These are phyloP conservation scores for Passalora sequoiae DNA, from an alignment of 2,329 filamentous ascomycete genomes.

Conservation along the genomic window DNA sequence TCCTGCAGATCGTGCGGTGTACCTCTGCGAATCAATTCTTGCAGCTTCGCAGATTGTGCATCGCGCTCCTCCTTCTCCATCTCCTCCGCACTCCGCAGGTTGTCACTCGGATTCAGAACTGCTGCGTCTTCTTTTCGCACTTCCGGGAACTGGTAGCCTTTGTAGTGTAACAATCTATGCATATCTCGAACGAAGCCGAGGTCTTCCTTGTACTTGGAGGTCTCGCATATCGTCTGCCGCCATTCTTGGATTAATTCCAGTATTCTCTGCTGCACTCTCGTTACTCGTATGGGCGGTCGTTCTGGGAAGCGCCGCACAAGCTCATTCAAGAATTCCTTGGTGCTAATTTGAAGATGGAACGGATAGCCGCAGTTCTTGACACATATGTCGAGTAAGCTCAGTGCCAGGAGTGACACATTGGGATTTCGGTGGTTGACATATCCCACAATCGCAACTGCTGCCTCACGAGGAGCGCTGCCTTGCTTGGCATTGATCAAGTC, in stretches of 20 bases:
- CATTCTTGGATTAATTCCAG: slow-evolving; percentile 97
- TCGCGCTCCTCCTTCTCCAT: slow-evolving; percentile 97
- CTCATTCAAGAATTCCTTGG: slow-evolving; percentile 98
- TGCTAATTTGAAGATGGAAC: slow-evolving; percentile 96
- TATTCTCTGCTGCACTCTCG: slow-evolving; percentile 84
- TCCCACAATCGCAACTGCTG: slow-evolving; percentile 84
- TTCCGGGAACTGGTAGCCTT: slow-evolving; percentile 93
- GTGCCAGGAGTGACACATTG: slow-evolving; percentile 84
- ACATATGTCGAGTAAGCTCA: slow-evolving; percentile 91
- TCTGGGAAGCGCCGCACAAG: slow-evolving; percentile 94
- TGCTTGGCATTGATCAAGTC: slow-evolving; percentile 98
- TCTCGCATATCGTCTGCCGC: slow-evolving; percentile 96
- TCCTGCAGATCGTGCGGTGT: slow-evolving; percentile 91
- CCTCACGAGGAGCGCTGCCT: slow-evolving; percentile 89
- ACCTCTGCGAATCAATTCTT: slow-evolving; percentile 89
- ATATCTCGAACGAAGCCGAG: slow-evolving; percentile 95
- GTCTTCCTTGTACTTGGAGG: slow-evolving; percentile 94
- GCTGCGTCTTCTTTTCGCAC: slow-evolving; percentile 90
- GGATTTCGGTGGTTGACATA: slow-evolving; percentile 96
- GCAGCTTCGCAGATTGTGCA: slow-evolving; percentile 94
- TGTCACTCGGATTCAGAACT: slow-evolving; percentile 93
- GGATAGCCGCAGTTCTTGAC: slow-evolving; percentile 99
- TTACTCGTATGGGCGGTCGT: slow-evolving; percentile 77
- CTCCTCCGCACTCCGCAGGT: slow-evolving; percentile 90
- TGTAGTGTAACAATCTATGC: slow-evolving; percentile 92